A percentile compares a stretch with the other conserved stretches of the same genome.
Evolutionary conservation across 495 filamentous ascomycete genomes (phyloP).

Genomic region (Podospora sp.): DNA sequence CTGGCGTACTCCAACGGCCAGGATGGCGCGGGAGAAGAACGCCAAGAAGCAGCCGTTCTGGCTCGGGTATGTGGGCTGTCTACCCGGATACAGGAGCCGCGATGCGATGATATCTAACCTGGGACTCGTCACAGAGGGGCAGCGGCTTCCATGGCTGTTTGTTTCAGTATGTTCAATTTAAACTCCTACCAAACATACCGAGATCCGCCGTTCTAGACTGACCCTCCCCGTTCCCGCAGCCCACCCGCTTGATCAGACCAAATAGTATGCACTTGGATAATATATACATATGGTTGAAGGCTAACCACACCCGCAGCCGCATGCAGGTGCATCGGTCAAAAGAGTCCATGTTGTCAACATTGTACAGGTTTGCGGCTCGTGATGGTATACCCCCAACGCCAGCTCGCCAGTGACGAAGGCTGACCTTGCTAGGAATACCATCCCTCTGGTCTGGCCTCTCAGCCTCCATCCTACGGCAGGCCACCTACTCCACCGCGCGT

Average conservation of each 20-base stretch:
- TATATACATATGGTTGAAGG: not conserved
- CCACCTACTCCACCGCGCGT: slow-evolving; percentile 44
- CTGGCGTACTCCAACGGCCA: not conserved
- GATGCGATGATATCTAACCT: not conserved
- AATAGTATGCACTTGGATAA: slow-evolving; percentile 35
- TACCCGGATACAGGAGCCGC: not conserved
- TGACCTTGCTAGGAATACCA: slow-evolving; percentile 26
- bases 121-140: slow-evolving; percentile 39
- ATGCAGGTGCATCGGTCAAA: slow-evolving; percentile 44
- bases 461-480: slow-evolving; percentile 44
- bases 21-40: slow-evolving; percentile 6
- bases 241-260: slow-evolving; percentile 44
- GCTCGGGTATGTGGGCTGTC: slow-evolving; percentile 31
- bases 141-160: slow-evolving; percentile 45
- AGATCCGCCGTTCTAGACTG: not conserved
- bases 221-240: slow-evolving; percentile 23
- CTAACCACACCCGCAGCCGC: slow-evolving; percentile 26
- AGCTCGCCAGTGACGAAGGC: not conserved
- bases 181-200: not conserved
- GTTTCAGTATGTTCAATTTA: slow-evolving; percentile 40
- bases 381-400: slow-evolving; percentile 31
- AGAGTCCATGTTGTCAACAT: slow-evolving; percentile 37
- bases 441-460: slow-evolving; percentile 46
- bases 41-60: slow-evolving; percentile 39
- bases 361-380: slow-evolving; percentile 39